These are phyloP conservation scores for Piper longum DNA, from an alignment of 164 flowering plant species.

Conservation along the genomic window DNA sequence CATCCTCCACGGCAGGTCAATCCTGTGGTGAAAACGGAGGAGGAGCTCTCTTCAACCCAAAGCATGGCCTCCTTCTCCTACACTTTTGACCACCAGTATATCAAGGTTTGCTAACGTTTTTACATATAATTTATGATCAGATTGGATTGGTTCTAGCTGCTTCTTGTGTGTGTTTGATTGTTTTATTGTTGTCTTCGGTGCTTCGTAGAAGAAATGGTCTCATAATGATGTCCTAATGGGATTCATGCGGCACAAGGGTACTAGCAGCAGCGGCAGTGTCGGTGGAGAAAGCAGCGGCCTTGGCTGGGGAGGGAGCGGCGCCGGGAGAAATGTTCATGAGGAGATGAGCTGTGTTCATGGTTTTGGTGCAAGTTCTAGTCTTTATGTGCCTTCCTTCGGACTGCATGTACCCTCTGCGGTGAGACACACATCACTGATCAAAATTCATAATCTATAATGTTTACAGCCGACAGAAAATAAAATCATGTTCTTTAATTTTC, in stretches of 20 bases:
- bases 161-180: neutral
- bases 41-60: conserved; percentile 22
- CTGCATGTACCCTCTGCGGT: conserved; percentile 5
- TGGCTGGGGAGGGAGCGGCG: conserved; percentile 3
- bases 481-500: neutral
- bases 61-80: conserved; percentile 6
- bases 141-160: no score
- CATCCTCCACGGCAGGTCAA: neutral
- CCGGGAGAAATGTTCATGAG: conserved; percentile 6
- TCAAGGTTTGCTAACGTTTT: neutral
- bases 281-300: neutral
- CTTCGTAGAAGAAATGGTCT: conserved; percentile 2
- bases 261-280: neutral
- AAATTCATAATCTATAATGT: no score
- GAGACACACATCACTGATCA: neutral
- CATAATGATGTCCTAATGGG: conserved; percentile 7
- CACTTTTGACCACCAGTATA: conserved; percentile 1
- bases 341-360: neutral
- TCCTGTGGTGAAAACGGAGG: conserved; percentile 3
- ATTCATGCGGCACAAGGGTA: conserved; percentile 1
- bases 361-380: conserved; percentile 2
- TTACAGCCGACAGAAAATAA: no score
- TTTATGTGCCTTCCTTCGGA: conserved; percentile 5
- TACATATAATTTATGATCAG: no score
- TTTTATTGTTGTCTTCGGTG: neutral